Conservation (phyloP, 371 early-diverging fungal species). For the Amoeboaphelidium protococcarum region DNA sequence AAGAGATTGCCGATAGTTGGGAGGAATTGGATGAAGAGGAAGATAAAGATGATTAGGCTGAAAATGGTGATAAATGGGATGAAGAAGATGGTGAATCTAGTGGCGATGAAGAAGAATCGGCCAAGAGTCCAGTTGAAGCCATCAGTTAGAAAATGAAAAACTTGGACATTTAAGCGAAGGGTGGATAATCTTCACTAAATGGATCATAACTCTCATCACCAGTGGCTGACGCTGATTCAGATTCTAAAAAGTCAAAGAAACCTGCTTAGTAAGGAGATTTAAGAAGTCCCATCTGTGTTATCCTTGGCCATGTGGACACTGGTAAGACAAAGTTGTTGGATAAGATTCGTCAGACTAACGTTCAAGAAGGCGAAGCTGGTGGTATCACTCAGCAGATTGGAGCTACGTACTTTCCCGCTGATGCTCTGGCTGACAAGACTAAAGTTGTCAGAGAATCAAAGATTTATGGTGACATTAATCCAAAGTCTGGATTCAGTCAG, state of each 20-base stretch:
- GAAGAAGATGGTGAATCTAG: background rate
- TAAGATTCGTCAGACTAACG: slow-evolving; percentile 98
- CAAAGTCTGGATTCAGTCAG: slow-evolving; percentile 21
- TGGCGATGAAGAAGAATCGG: background rate
- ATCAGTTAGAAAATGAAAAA: slow-evolving; percentile 7
- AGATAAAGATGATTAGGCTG: background rate
- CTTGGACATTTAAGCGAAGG: slow-evolving; percentile 4
- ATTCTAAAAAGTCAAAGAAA: slow-evolving; percentile 7
- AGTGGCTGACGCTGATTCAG: background rate
- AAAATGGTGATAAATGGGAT: background rate
- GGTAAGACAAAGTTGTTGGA: slow-evolving; percentile 98
- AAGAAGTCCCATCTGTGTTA: slow-evolving; percentile 97
- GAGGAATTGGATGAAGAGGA: slow-evolving; percentile 21
- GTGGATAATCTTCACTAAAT: background rate
- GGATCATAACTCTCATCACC: slow-evolving; percentile 2
- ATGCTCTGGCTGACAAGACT: slow-evolving; percentile 76
- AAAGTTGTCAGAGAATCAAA: slow-evolving; percentile 23
- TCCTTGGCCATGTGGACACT: slow-evolving; percentile 99
- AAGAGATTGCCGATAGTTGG: slow-evolving; percentile 12
- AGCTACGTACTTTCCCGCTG: slow-evolving; percentile 98
- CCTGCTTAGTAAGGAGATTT: slow-evolving; percentile 52
- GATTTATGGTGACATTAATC: slow-evolving; percentile 7
- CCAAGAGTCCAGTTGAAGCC: background rate
- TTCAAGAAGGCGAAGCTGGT: slow-evolving; percentile 99
- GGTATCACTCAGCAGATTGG: slow-evolving; percentile 99